Evolutionary conservation across 2,329 filamentous ascomycete genomes (phyloP).

Genomic region (Trichoderma koningii): DNA sequence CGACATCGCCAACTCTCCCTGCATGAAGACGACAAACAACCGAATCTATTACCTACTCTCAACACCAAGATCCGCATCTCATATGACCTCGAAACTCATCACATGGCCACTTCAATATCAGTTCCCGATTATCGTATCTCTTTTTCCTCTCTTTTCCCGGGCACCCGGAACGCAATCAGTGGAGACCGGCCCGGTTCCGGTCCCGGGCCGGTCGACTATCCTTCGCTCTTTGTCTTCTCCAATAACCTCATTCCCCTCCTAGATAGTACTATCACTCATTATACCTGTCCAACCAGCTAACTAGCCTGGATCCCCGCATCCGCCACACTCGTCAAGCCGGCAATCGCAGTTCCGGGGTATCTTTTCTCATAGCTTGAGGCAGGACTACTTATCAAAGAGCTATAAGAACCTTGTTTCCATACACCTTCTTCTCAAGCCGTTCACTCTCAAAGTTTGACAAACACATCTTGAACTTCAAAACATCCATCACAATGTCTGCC

Average conservation of each 20-base stretch:
- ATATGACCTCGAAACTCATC: not conserved
- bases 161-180: slow-evolving; percentile 7
- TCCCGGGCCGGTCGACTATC: slow-evolving; percentile 16
- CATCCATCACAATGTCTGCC: slow-evolving; percentile 35
- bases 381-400: not conserved
- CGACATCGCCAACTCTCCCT: no score
- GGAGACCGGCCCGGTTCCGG: slow-evolving; percentile 15
- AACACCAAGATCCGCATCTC: not conserved
- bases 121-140: slow-evolving; percentile 1
- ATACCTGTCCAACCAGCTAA: no score
- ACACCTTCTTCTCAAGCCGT: not conserved
- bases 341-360: slow-evolving; percentile 69
- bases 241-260: not conserved
- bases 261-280: no score
- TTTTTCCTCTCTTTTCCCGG: not conserved
- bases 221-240: not conserved
- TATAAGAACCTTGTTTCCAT: slow-evolving; percentile 26
- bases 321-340: slow-evolving; percentile 16
- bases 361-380: slow-evolving; percentile 26
- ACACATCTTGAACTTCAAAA: not conserved
- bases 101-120: not conserved
- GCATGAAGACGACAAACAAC: no score
- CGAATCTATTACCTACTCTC: slow-evolving; percentile 35
- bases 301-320: slow-evolving; percentile 53
- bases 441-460: not conserved